Base-by-base conservation (phyloP, 331 rosid genomes). In the Acacia pycnantha region DNA sequence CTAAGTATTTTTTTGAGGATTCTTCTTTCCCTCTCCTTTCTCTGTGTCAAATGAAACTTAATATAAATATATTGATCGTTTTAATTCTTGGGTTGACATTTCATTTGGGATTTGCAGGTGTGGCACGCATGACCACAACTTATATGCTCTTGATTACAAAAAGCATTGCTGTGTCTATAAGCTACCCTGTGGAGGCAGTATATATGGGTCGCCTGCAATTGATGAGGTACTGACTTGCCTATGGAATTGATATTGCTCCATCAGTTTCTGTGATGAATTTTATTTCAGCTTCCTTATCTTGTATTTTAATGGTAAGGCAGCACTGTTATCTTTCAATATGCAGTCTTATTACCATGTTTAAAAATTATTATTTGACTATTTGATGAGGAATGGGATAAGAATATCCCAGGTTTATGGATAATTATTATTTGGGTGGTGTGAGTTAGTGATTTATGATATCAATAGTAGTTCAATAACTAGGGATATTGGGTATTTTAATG, bases 61-160 rank as follows among this genome's bases (percentile, higher is more conserved):
- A 35, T 19, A 35, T 67, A 14, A 35, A 35, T 10, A 8, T 27
- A 37, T 37, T 35, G 48, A 35, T 35, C 14, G 10, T 35, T 81
- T 87, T 69, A 62, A 35, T 46, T 50, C 74, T 26, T 73, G 59
- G 7, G n/a, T 84, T 44, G 53, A 47, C 33, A 46, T 41, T 72
- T 74, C 70, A 37, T n/a, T 6, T 62, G 71, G 35, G 73, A 67
- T 84, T 12, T 87, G 85, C 88, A 95, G 97, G 97, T 95, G 97
- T 88, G 98, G 98, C 88, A 93, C 98, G 12, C 88, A 95, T 86
- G 98, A 95, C 82, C 97, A 86, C 85, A 85, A 89, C 81, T 82
- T 95, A 76, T 95, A 93, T 90, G 97, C 98, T 66, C 93, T 93
- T 76, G 97, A 95, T 86, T 95, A 93, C 89, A 77, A 84, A 74